Evolutionary conservation across 352 stramenopile species (phyloP), one percentile per base, ranked within the genome.

Genomic region (Pythium angustatum): DNA sequence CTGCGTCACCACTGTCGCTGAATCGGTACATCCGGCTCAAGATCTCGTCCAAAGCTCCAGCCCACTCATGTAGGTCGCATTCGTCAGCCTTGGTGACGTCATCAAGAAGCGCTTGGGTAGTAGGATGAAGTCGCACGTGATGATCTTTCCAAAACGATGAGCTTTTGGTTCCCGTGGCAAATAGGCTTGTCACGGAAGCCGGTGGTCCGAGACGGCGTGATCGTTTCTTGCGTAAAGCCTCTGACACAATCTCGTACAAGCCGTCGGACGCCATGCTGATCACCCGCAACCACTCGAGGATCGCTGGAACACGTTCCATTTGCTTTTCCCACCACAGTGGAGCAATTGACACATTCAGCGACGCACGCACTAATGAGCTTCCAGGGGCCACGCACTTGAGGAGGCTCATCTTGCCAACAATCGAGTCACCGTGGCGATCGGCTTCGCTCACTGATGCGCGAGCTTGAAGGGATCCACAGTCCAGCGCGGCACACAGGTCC

Each of bases 241-340:
- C 78, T 4, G 80, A 88, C 3, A 94, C 81, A 30, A 96, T 64
- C 24, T 88, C 78, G 17, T 79, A 79, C 24, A 94, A 50, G 19
- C 83, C 84, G 54, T 96, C 87, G 19, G 87, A 94, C 0, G 68
- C 66, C 22, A 75, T 81, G 51, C 82, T 92, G 26, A 93, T 64
- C n/a, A 64, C 77, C 24, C 85, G 78, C 15, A 96, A 73, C 85
- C 87, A 94, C 58, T 91, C 76, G 21, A 96, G 49, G 43, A 93
- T 71, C 17, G 58, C 65, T 7, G 77, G 63, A 21, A 93, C 11
- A 9, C 64, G 58, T 43, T 83, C 68, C 66, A 91, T 88, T 26
- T 90, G 80, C 22, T 66, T 66, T 62, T 91, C 77, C 78, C 79
- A 90, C 82, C 87, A 93, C 2, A 54, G 64, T 19, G 85, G 85